Evolutionary conservation across 352 stramenopile species (phyloP), one percentile per base, ranked within the genome.

Genomic region (Phytopythium delawarense): DNA sequence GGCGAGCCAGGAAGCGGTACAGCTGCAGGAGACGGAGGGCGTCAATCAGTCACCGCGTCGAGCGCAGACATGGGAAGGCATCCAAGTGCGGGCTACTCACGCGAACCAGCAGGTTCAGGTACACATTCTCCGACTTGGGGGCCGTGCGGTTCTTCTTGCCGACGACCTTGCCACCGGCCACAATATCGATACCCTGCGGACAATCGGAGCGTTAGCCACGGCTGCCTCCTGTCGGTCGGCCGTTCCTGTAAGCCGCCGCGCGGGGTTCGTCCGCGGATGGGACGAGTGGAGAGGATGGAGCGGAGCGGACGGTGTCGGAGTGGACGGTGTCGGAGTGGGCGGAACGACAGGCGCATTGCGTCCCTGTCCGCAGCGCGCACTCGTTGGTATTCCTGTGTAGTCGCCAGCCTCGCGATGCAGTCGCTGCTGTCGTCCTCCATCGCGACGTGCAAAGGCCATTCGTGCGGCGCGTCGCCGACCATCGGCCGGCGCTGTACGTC

Each of bases 41-140:
- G 60, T 35, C 54, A 0, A 34, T 46, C 18, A 62, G 76, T 94
- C 96, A 28, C 96, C 69, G 68, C 96, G 96, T 9, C 21, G 23
- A 7, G 28, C 28, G 28, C 28, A 32, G 28, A 7, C 28, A 32
- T 32, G 28, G 28, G 28, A 32, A 7, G 28, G 28, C 28, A 32
- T 32, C 28, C 28, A 32, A 4, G 4, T 7, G 28, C 28, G 28
- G 28, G 32, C n/a, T 28, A 84, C 78, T 59, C 82, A 88, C 78
- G 70, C 85, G 83, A 70, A 99, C 97, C 54, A 99, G 92, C 25
- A 99, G 92, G 75, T 98, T 97, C 69, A 98, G 91, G 90, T 99
- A 99, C 69, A 98, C 93, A 91, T 99, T 99, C 62, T 99, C 89
- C 60, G 94, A 99, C 91, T 99, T 99, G 64, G 98, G 94, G 67